A percentile compares a stretch with the other conserved stretches of the same genome.
phyloP scores from a whole-genome alignment of 805 yeast species.

The Cephaloascus fragrans region DNA sequence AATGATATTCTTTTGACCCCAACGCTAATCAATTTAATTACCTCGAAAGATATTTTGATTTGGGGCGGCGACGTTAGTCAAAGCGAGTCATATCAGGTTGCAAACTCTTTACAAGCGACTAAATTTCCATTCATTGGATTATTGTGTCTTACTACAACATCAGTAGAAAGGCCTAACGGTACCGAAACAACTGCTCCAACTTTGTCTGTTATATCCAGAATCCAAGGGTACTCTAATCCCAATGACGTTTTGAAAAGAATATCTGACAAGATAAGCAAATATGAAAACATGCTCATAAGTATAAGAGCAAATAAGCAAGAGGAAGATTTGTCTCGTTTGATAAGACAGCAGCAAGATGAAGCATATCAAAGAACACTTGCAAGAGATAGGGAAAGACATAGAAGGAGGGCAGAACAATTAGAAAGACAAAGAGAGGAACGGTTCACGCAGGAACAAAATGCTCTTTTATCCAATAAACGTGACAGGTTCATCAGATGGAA shows the following conservation, averaged over 20 bases:
- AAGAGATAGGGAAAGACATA: slow-evolving; percentile 48
- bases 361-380: slow-evolving; percentile 66
- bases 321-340: slow-evolving; percentile 41
- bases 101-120: slow-evolving; percentile 62
- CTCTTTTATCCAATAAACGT: slow-evolving; percentile 4
- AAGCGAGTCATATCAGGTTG: slow-evolving; percentile 77
- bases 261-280: slow-evolving; percentile 37
- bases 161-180: slow-evolving; percentile 46
- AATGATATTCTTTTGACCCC: slow-evolving; percentile 43
- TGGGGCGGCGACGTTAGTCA: slow-evolving; percentile 89
- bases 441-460: slow-evolving; percentile 8
- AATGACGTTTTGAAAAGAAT: slow-evolving; percentile 34
- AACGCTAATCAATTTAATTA: slow-evolving; percentile 35
- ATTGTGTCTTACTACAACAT: slow-evolving; percentile 54
- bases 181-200: slow-evolving; percentile 43
- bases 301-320: slow-evolving; percentile 58
- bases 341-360: slow-evolving; percentile 65
- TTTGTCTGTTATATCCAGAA: slow-evolving; percentile 48
- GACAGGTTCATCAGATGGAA: slow-evolving; percentile 5
- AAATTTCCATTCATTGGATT: slow-evolving; percentile 78
- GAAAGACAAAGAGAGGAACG: slow-evolving; percentile 27
- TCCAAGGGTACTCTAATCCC: slow-evolving; percentile 47
- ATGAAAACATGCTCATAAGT: slow-evolving; percentile 49
- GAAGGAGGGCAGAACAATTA: slow-evolving; percentile 8
- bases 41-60: slow-evolving; percentile 43